These are phyloP conservation scores for Pseudocercospora musae DNA, from an alignment of 2,329 filamentous ascomycete genomes.

Conservation along the genomic window DNA sequence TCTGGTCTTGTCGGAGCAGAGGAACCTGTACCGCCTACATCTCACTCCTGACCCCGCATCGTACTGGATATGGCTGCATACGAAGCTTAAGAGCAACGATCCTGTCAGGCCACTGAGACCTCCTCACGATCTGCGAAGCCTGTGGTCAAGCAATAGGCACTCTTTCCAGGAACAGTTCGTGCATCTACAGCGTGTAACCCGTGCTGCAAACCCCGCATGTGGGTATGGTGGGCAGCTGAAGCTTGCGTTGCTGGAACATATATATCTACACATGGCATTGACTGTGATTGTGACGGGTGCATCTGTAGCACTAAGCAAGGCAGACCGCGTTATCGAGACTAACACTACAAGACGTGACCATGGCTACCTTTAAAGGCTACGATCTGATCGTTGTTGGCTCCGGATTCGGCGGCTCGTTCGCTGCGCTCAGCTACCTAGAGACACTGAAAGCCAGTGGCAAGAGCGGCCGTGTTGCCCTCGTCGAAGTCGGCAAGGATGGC, in stretches of 20 bases:
- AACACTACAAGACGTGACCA: conserved; percentile 9
- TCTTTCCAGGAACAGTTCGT: conserved; percentile 12
- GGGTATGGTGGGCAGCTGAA: conserved; percentile 11
- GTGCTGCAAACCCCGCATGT: conserved; percentile 17
- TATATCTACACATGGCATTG: background rate
- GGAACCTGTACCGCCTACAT: conserved; percentile 7
- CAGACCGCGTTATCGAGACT: background rate
- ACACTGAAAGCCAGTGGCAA: conserved; percentile 38
- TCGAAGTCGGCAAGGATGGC: conserved; percentile 40
- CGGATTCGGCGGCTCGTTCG: conserved; percentile 42
- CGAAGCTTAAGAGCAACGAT: background rate
- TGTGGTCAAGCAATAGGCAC: conserved; percentile 7
- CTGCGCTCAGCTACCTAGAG: conserved; percentile 43
- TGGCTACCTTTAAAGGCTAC: conserved; percentile 34
- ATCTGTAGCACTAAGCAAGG: background rate
- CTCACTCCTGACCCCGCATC: conserved; percentile 10
- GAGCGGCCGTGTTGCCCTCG: conserved; percentile 41
- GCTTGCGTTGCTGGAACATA: background rate
- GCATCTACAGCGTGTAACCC: conserved; percentile 13
- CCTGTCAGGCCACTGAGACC: background rate
- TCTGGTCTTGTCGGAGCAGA: conserved; percentile 11
- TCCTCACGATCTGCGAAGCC: background rate
- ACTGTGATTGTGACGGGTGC: background rate
- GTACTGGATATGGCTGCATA: conserved; percentile 1
- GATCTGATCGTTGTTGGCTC: conserved; percentile 42